Evolutionary conservation across 1,284 basidiomycete genomes (phyloP).

Genomic region (Fomitopsis betulina): DNA sequence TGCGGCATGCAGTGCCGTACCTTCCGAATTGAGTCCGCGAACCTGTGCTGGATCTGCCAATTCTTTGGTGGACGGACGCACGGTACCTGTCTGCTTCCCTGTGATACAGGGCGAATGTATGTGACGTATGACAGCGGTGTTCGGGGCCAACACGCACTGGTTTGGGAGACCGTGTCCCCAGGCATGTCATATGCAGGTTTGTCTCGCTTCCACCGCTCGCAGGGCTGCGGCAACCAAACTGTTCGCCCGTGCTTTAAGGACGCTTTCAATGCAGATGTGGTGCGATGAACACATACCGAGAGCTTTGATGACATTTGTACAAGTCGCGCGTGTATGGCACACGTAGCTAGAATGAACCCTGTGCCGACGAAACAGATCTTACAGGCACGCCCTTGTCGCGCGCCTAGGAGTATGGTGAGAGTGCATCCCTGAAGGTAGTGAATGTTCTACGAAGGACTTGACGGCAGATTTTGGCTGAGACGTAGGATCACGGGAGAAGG

Average conservation of each 20-base stretch:
- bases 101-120: background rate
- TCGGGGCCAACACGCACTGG: background rate
- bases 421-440: too few relatives aligned
- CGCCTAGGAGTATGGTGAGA: too few relatives aligned
- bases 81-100: background rate
- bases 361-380: background rate
- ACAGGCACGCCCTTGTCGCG: background rate
- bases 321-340: too few relatives aligned
- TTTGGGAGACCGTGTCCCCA: background rate
- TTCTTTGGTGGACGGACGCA: background rate
- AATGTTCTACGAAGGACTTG: background rate
- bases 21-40: background rate
- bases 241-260: background rate
- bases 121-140: background rate
- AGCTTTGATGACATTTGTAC: background rate
- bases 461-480: background rate
- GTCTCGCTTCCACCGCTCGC: background rate
- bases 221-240: background rate
- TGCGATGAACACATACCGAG: background rate
- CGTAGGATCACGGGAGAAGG: background rate
- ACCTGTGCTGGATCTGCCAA: constrained; percentile 1
- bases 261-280: background rate
- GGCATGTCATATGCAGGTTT: background rate
- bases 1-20: background rate
- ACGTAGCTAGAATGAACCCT: too few relatives aligned